Conservation (phyloP, 176 grass and related monocot species). For the Triticum monococcum region DNA sequence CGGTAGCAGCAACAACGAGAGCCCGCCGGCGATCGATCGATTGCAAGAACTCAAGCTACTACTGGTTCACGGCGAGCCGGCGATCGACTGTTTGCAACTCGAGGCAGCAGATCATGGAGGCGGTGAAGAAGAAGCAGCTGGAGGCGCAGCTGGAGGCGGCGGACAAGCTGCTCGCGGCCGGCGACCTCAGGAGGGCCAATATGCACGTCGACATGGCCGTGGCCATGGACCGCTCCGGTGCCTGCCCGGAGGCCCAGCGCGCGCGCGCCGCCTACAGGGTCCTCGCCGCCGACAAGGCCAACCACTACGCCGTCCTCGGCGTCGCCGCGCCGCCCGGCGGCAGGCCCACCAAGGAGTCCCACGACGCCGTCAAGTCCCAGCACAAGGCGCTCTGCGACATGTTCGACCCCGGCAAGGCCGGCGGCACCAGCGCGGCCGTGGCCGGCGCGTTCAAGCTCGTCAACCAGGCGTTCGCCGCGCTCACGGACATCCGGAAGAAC, state of each 20-base stretch:
- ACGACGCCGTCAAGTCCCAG: too few relatives aligned
- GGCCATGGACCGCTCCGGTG: neutral
- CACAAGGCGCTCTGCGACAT: too few relatives aligned
- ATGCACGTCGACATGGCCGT: constrained; percentile 4
- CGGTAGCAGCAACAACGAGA: too few relatives aligned
- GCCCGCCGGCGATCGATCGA: neutral
- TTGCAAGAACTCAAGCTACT: neutral
- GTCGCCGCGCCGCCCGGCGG: too few relatives aligned
- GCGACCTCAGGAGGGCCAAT: neutral
- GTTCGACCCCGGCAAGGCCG: too few relatives aligned
- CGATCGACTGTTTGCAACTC: neutral
- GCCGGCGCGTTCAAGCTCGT: neutral
- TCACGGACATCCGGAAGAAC: too few relatives aligned
- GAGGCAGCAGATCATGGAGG: neutral
- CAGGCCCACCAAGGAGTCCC: too few relatives aligned
- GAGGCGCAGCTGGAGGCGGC: neutral
- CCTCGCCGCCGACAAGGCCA: too few relatives aligned
- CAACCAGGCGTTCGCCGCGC: too few relatives aligned
- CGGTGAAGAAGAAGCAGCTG: neutral
- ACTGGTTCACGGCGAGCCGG: neutral
- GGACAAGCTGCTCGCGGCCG: neutral
- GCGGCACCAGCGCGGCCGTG: neutral
- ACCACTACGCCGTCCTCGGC: too few relatives aligned
- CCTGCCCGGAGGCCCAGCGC: neutral
- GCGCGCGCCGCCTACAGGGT: neutral